These are phyloP conservation scores for Elaeis guineensis DNA, from an alignment of 176 grass and related monocot species.

Conservation along the genomic window DNA sequence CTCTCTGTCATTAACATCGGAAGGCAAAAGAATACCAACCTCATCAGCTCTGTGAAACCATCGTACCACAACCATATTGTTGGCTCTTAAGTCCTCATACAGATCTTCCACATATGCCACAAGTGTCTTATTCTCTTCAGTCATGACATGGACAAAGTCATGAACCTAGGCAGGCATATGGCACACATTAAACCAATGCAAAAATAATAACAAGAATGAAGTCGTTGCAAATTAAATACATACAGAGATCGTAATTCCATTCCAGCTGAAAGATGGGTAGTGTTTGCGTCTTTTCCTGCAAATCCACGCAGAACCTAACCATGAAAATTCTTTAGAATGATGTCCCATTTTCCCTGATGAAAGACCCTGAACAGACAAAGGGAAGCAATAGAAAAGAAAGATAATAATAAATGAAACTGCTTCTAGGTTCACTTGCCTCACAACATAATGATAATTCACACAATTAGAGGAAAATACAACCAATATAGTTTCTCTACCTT, in stretches of 20 bases:
- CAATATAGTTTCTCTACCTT: conserved; percentile 34
- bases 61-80: conserved; percentile 64
- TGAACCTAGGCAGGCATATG: conserved; percentile 48
- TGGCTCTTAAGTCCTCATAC: conserved; percentile 61
- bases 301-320: conserved; percentile 57
- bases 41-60: conserved; percentile 93
- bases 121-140: conserved; percentile 72
- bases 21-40: conserved; percentile 49
- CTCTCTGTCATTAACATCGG: conserved; percentile 48
- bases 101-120: conserved; percentile 92
- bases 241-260: conserved; percentile 84
- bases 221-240: conserved; percentile 1
- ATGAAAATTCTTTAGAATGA: conserved; percentile 43
- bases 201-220: background rate
- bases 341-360: conserved; percentile 24
- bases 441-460: too few species aligned
- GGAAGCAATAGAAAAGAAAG: background rate
- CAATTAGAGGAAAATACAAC: too few species aligned
- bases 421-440: too few species aligned
- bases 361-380: conserved; percentile 36
- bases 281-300: conserved; percentile 70
- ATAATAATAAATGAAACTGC: too few species aligned
- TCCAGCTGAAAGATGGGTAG: conserved; percentile 62
- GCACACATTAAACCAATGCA: conserved; percentile 9
- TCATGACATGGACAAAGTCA: conserved; percentile 79